These are phyloP conservation scores for Blastocystis sp. DNA, from an alignment of 352 stramenopile genomes.

Conservation along the genomic window DNA sequence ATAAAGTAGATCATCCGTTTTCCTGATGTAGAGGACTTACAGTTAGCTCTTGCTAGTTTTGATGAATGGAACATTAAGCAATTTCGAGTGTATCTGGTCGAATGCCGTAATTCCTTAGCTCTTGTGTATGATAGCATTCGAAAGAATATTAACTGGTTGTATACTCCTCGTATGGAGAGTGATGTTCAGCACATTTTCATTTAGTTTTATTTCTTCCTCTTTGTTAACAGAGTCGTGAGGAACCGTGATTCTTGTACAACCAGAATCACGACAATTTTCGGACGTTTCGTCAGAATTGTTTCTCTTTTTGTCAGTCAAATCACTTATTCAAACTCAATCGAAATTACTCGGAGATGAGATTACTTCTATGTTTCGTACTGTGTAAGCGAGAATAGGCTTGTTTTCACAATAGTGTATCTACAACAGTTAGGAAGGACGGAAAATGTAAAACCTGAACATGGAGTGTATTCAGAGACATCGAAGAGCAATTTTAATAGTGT, in stretches of 20 bases:
- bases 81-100: background rate
- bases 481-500: background rate
- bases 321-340: too few species aligned
- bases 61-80: constrained; percentile 7
- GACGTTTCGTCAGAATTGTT: too few species aligned
- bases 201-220: constrained; percentile 36
- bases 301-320: too few species aligned
- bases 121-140: constrained; percentile 1
- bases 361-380: too few species aligned
- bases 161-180: constrained; percentile 27
- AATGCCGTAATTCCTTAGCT: constrained; percentile 3
- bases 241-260: too few species aligned
- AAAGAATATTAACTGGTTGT: constrained; percentile 64
- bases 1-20: background rate
- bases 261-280: too few species aligned
- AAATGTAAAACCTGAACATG: background rate
- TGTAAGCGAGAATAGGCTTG: too few species aligned
- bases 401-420: too few species aligned
- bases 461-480: background rate
- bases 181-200: constrained; percentile 57
- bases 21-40: constrained; percentile 10
- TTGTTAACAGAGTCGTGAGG: background rate
- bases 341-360: too few species aligned
- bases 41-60: background rate
- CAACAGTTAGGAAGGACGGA: background rate